Evolutionary conservation across 1,139 yeast species (phyloP).

Genomic region (Candida anutae): DNA sequence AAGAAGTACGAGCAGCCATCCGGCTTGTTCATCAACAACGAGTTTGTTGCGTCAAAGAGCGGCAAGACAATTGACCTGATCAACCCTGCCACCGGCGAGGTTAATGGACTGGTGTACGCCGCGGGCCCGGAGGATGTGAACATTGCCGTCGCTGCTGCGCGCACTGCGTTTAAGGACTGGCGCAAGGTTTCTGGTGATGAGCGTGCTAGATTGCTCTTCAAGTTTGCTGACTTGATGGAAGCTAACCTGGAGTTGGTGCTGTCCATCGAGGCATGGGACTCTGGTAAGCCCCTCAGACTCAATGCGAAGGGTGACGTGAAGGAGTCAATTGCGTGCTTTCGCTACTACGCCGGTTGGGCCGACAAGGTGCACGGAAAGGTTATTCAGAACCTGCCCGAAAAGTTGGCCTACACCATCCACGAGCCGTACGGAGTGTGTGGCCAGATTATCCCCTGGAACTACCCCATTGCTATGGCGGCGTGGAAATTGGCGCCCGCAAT

Average conservation of each 20-base stretch:
- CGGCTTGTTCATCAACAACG: slow-evolving; percentile 78
- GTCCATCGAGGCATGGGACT: slow-evolving; percentile 71
- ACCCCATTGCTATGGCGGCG: slow-evolving; percentile 51
- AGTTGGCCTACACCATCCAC: slow-evolving; percentile 70
- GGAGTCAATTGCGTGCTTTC: slow-evolving; percentile 48
- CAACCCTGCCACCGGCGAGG: slow-evolving; percentile 63
- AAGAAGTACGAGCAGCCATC: slow-evolving; percentile 53
- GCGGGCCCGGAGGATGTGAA: slow-evolving; percentile 69
- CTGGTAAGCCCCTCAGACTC: slow-evolving; percentile 60
- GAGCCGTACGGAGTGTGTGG: slow-evolving; percentile 82
- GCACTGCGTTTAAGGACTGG: slow-evolving; percentile 59
- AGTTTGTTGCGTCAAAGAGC: slow-evolving; percentile 54
- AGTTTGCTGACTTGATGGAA: slow-evolving; percentile 55
- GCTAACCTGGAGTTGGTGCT: slow-evolving; percentile 50
- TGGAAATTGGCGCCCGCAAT: slow-evolving; percentile 59
- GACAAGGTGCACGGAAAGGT: slow-evolving; percentile 70
- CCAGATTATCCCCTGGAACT: slow-evolving; percentile 65
- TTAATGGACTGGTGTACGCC: slow-evolving; percentile 56
- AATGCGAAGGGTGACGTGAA: slow-evolving; percentile 51
- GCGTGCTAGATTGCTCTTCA: slow-evolving; percentile 48
- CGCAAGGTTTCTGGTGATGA: slow-evolving; percentile 38
- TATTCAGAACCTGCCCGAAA: slow-evolving; percentile 57
- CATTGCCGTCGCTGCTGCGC: slow-evolving; percentile 67
- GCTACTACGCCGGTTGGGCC: slow-evolving; percentile 80
- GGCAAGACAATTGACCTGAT: slow-evolving; percentile 59